These are phyloP conservation scores for Phlebiopsis gigantea DNA, from an alignment of 768 basidiomycete genomes.

Conservation along the genomic window DNA sequence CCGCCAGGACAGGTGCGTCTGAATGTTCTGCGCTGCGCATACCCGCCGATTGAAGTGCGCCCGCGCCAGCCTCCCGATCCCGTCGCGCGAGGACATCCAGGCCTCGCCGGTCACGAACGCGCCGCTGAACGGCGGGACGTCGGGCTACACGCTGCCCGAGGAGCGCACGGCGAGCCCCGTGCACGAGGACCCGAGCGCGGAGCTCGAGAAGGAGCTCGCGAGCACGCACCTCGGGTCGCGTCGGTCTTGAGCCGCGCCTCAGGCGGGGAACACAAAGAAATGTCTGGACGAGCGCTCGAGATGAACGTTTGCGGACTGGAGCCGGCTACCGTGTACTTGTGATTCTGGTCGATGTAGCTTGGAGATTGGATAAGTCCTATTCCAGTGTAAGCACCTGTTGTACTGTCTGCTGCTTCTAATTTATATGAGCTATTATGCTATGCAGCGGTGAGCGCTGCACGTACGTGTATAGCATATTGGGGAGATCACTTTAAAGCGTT, in stretches of 20 bases:
- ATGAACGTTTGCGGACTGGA: not conserved
- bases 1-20: constrained; percentile 65
- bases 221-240: constrained; percentile 46
- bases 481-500: too few relatives aligned
- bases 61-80: constrained; percentile 63
- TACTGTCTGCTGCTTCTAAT: not conserved
- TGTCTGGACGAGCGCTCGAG: not conserved
- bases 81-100: constrained; percentile 75
- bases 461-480: not conserved
- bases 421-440: not conserved
- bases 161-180: constrained; percentile 58
- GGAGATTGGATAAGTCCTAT: not conserved
- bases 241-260: not conserved
- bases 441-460: not conserved
- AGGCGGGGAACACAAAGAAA: not conserved
- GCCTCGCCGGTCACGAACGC: constrained; percentile 61
- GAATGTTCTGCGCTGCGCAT: not conserved
- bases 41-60: not conserved
- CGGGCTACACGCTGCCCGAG: constrained; percentile 49
- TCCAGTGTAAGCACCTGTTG: not conserved
- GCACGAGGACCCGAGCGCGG: constrained; percentile 81
- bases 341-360: not conserved
- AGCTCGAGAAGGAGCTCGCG: constrained; percentile 83
- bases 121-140: constrained; percentile 62
- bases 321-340: not conserved